Evolutionary conservation across 1,139 yeast species (phyloP).

Genomic region (Protomyces gravidus): DNA sequence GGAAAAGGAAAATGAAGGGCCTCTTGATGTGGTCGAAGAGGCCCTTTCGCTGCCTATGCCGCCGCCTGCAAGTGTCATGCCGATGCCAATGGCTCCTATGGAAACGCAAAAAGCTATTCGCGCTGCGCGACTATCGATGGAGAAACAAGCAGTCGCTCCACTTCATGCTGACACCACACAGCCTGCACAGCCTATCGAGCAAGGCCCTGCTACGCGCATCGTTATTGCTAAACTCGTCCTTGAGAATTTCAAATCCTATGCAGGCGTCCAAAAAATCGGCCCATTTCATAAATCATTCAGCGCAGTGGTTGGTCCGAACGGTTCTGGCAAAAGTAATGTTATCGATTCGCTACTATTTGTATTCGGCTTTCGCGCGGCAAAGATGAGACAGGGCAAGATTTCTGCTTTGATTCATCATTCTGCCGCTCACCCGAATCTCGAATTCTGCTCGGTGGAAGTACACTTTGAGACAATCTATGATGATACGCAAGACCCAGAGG

Average conservation of each 20-base stretch:
- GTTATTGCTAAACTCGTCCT: slow-evolving; percentile 71
- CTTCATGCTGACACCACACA: background rate
- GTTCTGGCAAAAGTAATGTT: slow-evolving; percentile 95
- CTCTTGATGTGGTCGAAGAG: background rate
- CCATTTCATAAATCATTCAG: slow-evolving; percentile 88
- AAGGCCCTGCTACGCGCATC: slow-evolving; percentile 49
- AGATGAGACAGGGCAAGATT: slow-evolving; percentile 92
- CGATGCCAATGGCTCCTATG: background rate
- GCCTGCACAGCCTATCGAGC: slow-evolving; percentile 7
- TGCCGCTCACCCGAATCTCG: slow-evolving; percentile 60
- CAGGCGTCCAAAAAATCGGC: slow-evolving; percentile 89
- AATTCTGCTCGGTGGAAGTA: slow-evolving; percentile 87
- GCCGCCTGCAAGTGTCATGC: background rate
- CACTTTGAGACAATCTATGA: slow-evolving; percentile 78
- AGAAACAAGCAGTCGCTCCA: background rate
- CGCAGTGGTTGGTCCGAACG: slow-evolving; percentile 99
- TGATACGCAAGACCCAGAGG: slow-evolving; percentile 40
- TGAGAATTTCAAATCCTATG: slow-evolving; percentile 89
- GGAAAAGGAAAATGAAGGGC: background rate
- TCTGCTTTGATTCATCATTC: slow-evolving; percentile 83
- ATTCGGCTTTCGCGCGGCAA: slow-evolving; percentile 92
- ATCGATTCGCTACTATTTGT: slow-evolving; percentile 94
- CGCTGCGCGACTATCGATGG: background rate
- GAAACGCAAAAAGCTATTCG: slow-evolving; percentile 3
- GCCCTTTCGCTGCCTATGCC: background rate